Evolutionary conservation across 2,329 filamentous ascomycete species (phyloP).

Genomic region (Gliomastix tumulicola): DNA sequence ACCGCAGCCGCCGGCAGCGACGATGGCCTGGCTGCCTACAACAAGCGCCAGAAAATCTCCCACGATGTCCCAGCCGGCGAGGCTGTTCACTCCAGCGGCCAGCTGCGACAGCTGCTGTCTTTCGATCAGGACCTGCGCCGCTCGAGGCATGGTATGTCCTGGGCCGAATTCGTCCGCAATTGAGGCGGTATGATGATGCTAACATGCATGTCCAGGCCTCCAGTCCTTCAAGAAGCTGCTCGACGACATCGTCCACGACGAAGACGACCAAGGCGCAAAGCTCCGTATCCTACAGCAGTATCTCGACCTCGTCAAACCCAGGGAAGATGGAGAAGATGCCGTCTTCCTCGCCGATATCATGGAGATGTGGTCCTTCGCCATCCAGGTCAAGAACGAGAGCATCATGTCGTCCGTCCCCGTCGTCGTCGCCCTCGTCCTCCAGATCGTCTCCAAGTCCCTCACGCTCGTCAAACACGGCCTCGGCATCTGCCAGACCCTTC

Average conservation of each 20-base stretch:
- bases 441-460: constrained; percentile 65
- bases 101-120: constrained; percentile 60
- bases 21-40: constrained; percentile 31
- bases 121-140: constrained; percentile 65
- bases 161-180: too few relatives aligned
- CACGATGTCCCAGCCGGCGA: constrained; percentile 53
- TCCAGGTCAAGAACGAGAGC: constrained; percentile 71
- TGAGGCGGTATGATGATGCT: too few relatives aligned
- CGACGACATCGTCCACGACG: constrained; percentile 52
- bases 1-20: too few relatives aligned
- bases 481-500: constrained; percentile 70
- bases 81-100: constrained; percentile 54
- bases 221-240: constrained; percentile 66
- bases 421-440: constrained; percentile 74
- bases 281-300: constrained; percentile 61
- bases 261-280: constrained; percentile 31
- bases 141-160: constrained; percentile 57
- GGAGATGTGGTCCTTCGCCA: constrained; percentile 81
- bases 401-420: constrained; percentile 76
- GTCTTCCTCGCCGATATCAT: constrained; percentile 72
- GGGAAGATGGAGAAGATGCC: constrained; percentile 34
- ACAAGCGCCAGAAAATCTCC: constrained; percentile 49
- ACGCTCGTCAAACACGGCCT: constrained; percentile 71
- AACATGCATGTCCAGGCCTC: constrained; percentile 38
- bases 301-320: constrained; percentile 49